These are phyloP conservation scores for Cutaneotrichosporon daszewskae DNA, from an alignment of 1,284 basidiomycete species.

Conservation along the genomic window DNA sequence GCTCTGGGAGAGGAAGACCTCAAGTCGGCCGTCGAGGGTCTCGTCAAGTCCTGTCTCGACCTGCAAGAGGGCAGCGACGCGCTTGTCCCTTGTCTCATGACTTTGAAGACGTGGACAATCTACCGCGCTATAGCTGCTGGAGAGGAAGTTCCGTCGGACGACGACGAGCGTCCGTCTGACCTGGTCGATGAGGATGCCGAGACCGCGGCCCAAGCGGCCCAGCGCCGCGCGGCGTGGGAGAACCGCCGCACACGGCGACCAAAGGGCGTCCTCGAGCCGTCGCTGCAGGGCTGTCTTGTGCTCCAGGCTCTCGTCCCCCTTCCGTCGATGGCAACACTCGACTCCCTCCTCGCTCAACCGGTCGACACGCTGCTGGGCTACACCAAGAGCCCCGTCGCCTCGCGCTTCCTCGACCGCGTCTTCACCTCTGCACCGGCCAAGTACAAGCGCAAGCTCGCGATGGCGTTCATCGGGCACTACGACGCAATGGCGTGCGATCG, in stretches of 20 bases:
- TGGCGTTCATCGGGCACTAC: constrained; percentile 69
- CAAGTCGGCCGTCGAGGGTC: constrained; percentile 51
- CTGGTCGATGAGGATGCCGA: constrained; percentile 35
- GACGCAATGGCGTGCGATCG: constrained; percentile 74
- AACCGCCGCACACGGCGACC: constrained; percentile 36
- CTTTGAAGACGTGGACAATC: constrained; percentile 58
- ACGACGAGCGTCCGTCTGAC: constrained; percentile 19
- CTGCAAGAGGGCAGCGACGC: constrained; percentile 53
- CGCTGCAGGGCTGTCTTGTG: constrained; percentile 77
- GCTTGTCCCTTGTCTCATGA: constrained; percentile 62
- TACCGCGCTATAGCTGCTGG: constrained; percentile 36
- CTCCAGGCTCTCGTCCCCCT: constrained; percentile 73
- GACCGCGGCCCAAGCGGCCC: constrained; percentile 33
- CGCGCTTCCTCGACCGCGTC: constrained; percentile 72
- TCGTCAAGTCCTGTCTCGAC: constrained; percentile 59
- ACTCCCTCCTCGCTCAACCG: constrained; percentile 56
- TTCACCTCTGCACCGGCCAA: constrained; percentile 63
- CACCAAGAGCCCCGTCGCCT: constrained; percentile 66
- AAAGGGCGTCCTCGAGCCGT: constrained; percentile 53
- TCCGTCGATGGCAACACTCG: constrained; percentile 59
- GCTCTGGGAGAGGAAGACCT: constrained; percentile 45
- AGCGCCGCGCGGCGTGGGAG: constrained; percentile 36
- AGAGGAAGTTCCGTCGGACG: constrained; percentile 21
- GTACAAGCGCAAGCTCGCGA: constrained; percentile 63
- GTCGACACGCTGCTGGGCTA: constrained; percentile 60